phyloP scores from a whole-genome alignment of 2,329 filamentous ascomycete genomes.

The Talaromyces islandicus region DNA sequence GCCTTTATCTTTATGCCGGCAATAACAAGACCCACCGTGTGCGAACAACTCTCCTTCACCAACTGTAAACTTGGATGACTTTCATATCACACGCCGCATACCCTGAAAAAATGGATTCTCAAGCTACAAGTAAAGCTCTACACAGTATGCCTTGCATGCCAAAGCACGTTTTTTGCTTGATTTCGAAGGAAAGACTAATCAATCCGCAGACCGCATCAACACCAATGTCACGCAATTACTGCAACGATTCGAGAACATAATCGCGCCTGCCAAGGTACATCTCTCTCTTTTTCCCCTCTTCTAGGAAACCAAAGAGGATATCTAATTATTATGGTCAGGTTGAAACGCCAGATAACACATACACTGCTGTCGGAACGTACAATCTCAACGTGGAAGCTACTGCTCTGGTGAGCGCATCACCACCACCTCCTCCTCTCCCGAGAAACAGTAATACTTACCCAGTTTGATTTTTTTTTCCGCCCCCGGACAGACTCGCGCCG shows the following conservation, averaged over 20 bases:
- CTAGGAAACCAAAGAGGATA: not conserved
- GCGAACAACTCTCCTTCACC: not conserved
- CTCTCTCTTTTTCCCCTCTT: not conserved
- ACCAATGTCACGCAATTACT: slow-evolving; percentile 41
- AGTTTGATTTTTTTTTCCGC: not conserved
- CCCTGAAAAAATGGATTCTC: slow-evolving; percentile 24
- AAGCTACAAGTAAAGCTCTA: slow-evolving; percentile 23
- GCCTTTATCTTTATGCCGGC: not conserved
- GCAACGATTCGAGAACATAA: slow-evolving; percentile 51
- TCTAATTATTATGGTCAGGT: slow-evolving; percentile 26
- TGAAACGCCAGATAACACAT: slow-evolving; percentile 47
- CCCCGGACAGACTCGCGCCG: slow-evolving; percentile 53
- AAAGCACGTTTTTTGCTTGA: not conserved
- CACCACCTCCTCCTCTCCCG: not conserved
- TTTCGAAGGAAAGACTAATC: slow-evolving; percentile 2
- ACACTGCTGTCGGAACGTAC: slow-evolving; percentile 52
- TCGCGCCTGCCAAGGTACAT: slow-evolving; percentile 46
- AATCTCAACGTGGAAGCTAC: slow-evolving; percentile 55
- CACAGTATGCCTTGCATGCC: slow-evolving; percentile 18
- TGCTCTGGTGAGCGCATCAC: slow-evolving; percentile 43
- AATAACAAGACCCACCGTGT: not conserved
- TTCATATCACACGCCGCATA: not conserved
- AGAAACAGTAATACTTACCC: not conserved
- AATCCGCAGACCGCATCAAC: slow-evolving; percentile 37
- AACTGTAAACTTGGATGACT: not conserved